Conservation (phyloP, 2,329 filamentous ascomycete genomes). For the Penicillium brasilianum region DNA sequence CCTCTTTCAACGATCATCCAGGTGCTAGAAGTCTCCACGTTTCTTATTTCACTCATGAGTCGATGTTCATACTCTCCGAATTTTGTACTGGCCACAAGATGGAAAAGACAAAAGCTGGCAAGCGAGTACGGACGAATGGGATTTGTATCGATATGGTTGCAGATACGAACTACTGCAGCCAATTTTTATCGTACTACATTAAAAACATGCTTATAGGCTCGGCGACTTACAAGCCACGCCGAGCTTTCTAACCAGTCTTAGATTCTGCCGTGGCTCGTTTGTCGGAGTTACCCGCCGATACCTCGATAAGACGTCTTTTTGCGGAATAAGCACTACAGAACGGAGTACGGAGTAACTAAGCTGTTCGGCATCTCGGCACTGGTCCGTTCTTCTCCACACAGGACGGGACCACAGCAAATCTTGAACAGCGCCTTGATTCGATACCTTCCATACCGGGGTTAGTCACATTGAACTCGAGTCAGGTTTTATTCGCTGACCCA, state of each 20-base stretch:
- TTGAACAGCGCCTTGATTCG: constrained; percentile 4
- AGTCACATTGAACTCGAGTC: constrained; percentile 3
- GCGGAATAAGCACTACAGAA: background rate
- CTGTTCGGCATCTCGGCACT: constrained; percentile 30
- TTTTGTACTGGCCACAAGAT: too few relatives aligned
- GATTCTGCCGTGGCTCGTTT: background rate
- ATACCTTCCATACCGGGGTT: constrained; percentile 7
- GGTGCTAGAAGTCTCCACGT: too few relatives aligned
- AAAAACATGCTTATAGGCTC: background rate
- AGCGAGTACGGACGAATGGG: background rate
- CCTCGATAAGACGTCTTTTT: constrained; percentile 7
- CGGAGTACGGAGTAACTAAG: constrained; percentile 4
- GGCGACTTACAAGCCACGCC: background rate
- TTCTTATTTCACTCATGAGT: too few relatives aligned
- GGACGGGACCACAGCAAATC: constrained; percentile 3
- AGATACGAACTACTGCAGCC: background rate
- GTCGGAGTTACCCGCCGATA: constrained; percentile 18
- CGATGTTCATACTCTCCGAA: too few relatives aligned
- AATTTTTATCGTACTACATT: too few relatives aligned
- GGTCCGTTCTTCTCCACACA: constrained; percentile 17
- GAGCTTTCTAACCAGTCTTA: background rate
- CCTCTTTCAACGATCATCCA: too few relatives aligned
- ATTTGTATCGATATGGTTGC: background rate
- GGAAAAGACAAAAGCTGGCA: too few relatives aligned
- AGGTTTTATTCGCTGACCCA: background rate